Evolutionary conservation across 768 basidiomycete genomes (phyloP), one percentile per base, ranked within the genome.

Genomic region (Harrya chromipes): DNA sequence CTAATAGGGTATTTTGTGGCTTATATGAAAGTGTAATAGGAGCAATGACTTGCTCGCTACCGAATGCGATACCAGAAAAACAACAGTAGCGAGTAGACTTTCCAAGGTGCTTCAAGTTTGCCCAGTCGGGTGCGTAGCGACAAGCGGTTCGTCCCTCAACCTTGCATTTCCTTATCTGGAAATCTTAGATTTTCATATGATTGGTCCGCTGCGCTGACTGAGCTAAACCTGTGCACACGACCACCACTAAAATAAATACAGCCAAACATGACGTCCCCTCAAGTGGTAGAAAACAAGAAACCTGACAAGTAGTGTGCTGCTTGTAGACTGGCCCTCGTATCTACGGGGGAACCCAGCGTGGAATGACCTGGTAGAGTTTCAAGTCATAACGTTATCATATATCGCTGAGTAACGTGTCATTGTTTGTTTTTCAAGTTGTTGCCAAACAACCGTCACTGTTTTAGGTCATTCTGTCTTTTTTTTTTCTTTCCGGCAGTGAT

Each of bases 141-240:
- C 60, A 50, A 36, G 49, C 33, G 43, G 36, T 37, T 19, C 45
- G 21, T 52, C 38, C 26, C 36, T 19, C 31, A 10, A 24, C 37
- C 12, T n/a, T 21, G 20, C 6, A 42, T 24, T 41, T 13, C 55
- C 57, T 55, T 52, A 60, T 65, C 49, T n/a, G 55, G 62, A 34
- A 52, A 53, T 40, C 2, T 5, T 26, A 9, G 47, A 38, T 41
- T 53, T 37, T 36, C 63, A 63, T 68, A 60, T 67, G 63, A 65
- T 65, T 67, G 61, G 57, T 31, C 10, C 5, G 66, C 47, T 66
- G 59, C 5, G 66, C 47, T 66, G 59, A 68, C 66, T 64, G 59
- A 66, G 43, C 59, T 16, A 6, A 41, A 27, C 24, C 17, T 27
- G 23, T 33, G 56, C 61, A 60, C 57, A 26, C 60, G 60, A 62